Evolutionary conservation across 2,329 filamentous ascomycete genomes (phyloP), one percentile per base, ranked within the genome.

Genomic region (Cladosporium sp.): DNA sequence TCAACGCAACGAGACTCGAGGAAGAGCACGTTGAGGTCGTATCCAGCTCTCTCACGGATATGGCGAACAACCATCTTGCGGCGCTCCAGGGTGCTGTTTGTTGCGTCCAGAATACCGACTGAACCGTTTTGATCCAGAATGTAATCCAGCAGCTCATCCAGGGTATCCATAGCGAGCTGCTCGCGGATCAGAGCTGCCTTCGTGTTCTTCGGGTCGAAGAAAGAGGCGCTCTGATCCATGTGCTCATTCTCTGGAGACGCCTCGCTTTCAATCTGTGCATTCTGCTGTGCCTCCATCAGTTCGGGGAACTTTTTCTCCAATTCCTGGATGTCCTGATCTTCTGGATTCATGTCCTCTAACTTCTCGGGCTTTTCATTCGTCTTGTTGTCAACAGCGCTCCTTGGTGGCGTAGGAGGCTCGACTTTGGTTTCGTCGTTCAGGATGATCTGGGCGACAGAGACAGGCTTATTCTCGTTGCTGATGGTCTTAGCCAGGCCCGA

Each of bases 31-130:
- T 93, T 93, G 20, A 99, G 80, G 63, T 86, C 84, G 60, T 90
- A 89, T 2, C 93, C 91, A 65, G 95, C 93, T 53, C 90, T 84
- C 53, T 86, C 78, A 66, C 90, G 89, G 68, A 97, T 90, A 64
- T 85, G 88, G 60, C 93, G 83, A 65, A 71, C 70, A 56, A 99
- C 83, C 24, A 89, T 82, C 73, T 93, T 87, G 50, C 94, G 85
- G 36, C 94, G 87, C 62, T 90, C 83, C 50, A 96, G 81, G 0
- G 94, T 99, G 76, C 92, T 97, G 77, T 99, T 99, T 7, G 94
- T 99, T 7, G 94, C 94, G 74, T 99, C 94, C 12, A 99, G 83
- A 62, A 99, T 97, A 36, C 94, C 94, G 9, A 97, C 90, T 28
- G 91, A 90, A 47, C 94, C 94, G 25, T 88, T 90, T 55, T 86